phyloP scores from a whole-genome alignment of 1,139 yeast species.

The Kluyveromyces sp. region DNA sequence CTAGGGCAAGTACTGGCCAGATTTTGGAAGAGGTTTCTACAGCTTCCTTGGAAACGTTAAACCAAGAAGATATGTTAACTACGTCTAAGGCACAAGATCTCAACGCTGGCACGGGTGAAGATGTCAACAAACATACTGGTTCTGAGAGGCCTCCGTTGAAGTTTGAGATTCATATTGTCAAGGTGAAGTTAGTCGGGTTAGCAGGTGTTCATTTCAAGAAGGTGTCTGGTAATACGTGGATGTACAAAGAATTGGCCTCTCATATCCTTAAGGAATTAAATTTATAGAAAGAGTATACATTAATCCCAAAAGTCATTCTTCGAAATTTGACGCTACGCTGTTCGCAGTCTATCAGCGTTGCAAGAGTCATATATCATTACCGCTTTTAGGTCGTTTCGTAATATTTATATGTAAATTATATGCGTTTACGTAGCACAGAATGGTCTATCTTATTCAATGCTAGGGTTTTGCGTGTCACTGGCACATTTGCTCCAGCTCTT shows the following conservation, averaged over 20 bases:
- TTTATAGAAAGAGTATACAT: conserved; percentile 35
- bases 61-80: conserved; percentile 29
- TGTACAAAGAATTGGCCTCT: conserved; percentile 87
- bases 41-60: conserved; percentile 59
- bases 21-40: conserved; percentile 37
- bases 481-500: conserved; percentile 17
- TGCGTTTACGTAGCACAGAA: neutral
- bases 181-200: conserved; percentile 82
- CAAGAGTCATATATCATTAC: no score
- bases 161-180: conserved; percentile 88
- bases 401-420: no score
- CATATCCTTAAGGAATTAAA: conserved; percentile 75
- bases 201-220: conserved; percentile 95
- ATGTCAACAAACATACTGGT: conserved; percentile 18
- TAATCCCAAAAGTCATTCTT: neutral
- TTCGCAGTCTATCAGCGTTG: neutral
- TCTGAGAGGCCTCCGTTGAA: conserved; percentile 52
- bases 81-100: conserved; percentile 29
- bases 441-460: neutral
- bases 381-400: no score
- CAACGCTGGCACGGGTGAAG: conserved; percentile 20
- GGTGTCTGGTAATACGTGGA: conserved; percentile 91
- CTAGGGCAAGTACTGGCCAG: conserved; percentile 17
- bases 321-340: neutral
- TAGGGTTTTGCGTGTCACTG: neutral